Evolutionary conservation across 2,329 filamentous ascomycete genomes (phyloP).

Genomic region (Fusarium tupiense): DNA sequence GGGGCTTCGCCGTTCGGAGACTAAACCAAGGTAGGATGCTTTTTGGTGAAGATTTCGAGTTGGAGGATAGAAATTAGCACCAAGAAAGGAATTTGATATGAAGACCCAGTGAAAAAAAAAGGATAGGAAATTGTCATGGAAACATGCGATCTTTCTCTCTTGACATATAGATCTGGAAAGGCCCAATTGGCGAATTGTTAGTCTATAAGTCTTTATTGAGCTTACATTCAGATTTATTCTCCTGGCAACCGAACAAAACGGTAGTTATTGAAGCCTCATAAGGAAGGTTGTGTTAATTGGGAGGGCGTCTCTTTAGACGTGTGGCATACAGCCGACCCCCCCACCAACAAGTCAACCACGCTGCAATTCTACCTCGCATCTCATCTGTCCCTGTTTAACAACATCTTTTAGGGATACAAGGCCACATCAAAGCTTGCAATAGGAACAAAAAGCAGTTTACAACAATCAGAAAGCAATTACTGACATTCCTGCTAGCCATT

Average conservation of each 20-base stretch:
- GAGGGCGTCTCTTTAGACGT: neutral
- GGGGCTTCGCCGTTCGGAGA: slow-evolving; percentile 18
- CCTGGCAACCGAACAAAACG: neutral
- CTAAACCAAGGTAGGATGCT: slow-evolving; percentile 16
- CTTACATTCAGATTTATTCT: neutral
- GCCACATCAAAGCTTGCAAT: neutral
- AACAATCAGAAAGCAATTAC: neutral
- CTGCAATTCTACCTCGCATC: slow-evolving; percentile 8
- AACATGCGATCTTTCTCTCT: slow-evolving; percentile 18
- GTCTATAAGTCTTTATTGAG: neutral
- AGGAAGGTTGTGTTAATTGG: slow-evolving; percentile 1
- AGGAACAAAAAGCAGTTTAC: neutral
- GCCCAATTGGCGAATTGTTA: neutral
- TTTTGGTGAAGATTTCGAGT: neutral
- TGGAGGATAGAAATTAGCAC: slow-evolving; percentile 2
- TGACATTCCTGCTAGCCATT: slow-evolving; percentile 3
- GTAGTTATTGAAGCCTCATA: neutral
- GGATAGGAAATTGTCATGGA: slow-evolving; percentile 16
- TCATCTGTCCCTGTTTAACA: slow-evolving; percentile 23
- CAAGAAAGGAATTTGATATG: slow-evolving; percentile 1
- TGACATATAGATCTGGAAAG: slow-evolving; percentile 18
- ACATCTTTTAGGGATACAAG: neutral
- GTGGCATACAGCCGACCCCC: slow-evolving; percentile 1
- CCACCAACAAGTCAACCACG: slow-evolving; percentile 16
- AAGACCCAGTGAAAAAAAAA: slow-evolving; percentile 22